Percentiles rank a stretch among this genome's conserved stretches.
Conservation (phyloP, 495 filamentous ascomycete genomes). For the Oidiodendron maius region DNA sequence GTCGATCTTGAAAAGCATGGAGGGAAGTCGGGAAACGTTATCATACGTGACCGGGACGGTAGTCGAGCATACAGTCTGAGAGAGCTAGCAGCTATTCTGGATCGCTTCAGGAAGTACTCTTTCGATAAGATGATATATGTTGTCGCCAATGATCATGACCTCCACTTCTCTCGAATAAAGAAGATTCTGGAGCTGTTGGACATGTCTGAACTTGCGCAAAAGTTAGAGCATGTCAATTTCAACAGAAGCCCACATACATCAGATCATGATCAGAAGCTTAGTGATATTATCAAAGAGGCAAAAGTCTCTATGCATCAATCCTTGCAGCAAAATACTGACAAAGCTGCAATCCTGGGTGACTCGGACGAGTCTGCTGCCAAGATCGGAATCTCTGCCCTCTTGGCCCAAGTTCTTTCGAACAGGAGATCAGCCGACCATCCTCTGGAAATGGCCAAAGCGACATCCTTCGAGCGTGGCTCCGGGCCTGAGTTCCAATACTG, state of each 20-base stretch:
- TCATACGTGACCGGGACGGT: conserved; percentile 64
- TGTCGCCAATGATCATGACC: conserved; percentile 65
- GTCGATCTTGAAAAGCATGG: conserved; percentile 62
- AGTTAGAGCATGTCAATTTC: conserved; percentile 68
- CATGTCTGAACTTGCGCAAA: conserved; percentile 50
- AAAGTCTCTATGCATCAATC: conserved; percentile 40
- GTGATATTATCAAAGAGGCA: conserved; percentile 50
- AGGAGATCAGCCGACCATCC: conserved; percentile 64
- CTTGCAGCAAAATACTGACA: conserved; percentile 53
- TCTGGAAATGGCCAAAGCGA: conserved; percentile 65
- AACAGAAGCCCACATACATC: conserved; percentile 69
- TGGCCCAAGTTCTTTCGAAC: conserved; percentile 67
- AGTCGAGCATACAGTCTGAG: conserved; percentile 65
- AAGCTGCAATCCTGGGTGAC: conserved; percentile 35
- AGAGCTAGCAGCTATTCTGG: conserved; percentile 62
- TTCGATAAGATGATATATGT: conserved; percentile 79
- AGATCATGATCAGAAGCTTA: conserved; percentile 51
- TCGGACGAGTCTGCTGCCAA: conserved; percentile 28
- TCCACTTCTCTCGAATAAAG: conserved; percentile 69
- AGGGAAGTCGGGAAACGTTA: conserved; percentile 55
- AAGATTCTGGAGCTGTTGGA: conserved; percentile 67
- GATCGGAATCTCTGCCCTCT: conserved; percentile 62
- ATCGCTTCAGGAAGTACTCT: conserved; percentile 46
- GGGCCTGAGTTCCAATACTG: conserved; percentile 67
- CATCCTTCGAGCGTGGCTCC: conserved; percentile 65